Evolutionary conservation across 139 green algal genomes (phyloP).

Genomic region (Closterium sp.): DNA sequence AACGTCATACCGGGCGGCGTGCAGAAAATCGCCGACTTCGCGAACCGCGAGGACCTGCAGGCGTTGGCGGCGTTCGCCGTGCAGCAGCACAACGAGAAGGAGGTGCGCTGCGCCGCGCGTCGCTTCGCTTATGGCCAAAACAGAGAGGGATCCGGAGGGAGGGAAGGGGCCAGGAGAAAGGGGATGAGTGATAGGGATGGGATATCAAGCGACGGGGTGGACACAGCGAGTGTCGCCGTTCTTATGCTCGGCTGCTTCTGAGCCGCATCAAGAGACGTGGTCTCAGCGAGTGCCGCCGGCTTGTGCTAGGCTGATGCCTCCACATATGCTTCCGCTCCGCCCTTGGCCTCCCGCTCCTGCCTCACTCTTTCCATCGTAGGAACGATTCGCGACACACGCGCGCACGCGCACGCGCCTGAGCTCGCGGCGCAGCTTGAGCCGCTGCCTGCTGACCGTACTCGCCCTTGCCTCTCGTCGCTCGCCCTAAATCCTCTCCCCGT

Average conservation of each 20-base stretch:
- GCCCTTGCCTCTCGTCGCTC: neutral
- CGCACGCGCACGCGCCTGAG: no score
- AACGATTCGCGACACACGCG: no score
- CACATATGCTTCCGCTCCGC: no score
- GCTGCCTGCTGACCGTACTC: neutral
- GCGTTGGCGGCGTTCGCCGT: neutral
- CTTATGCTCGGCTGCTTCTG: neutral
- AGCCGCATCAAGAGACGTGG: no score
- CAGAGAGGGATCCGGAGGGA: neutral
- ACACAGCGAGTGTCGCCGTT: neutral
- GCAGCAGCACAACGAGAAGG: neutral
- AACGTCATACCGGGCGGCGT: neutral
- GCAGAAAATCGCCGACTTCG: neutral
- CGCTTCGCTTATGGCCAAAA: neutral
- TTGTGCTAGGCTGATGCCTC: neutral
- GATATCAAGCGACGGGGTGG: neutral
- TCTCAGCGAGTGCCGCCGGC: no score
- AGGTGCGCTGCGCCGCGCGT: neutral
- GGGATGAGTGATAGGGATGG: neutral
- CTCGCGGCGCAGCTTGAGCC: no score
- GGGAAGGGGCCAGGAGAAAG: neutral
- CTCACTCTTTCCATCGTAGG: no score
- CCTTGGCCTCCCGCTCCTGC: no score
- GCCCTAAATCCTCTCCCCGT: neutral
- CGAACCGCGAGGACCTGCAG: neutral